Evolutionary conservation across 495 filamentous ascomycete genomes (phyloP).

Genomic region (Amniculicola lignicola): DNA sequence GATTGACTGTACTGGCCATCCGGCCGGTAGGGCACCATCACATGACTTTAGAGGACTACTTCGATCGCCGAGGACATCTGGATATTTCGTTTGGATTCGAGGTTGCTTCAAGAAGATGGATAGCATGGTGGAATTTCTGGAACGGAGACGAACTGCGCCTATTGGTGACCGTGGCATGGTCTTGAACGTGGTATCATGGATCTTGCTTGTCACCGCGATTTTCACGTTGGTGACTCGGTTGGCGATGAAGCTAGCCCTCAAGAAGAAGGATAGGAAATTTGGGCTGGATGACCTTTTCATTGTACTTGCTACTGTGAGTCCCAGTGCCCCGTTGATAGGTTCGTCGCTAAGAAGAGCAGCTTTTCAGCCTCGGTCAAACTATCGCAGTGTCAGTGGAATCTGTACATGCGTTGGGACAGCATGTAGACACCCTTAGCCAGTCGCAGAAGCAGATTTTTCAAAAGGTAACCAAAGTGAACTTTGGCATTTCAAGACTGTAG

Average conservation of each 20-base stretch:
- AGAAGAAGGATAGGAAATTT: conserved; percentile 5
- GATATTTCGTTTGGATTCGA: conserved; percentile 3
- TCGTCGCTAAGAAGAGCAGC: conserved; percentile 13
- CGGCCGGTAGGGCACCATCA: conserved; percentile 20
- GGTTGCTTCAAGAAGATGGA: conserved; percentile 20
- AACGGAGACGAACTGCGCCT: conserved; percentile 8
- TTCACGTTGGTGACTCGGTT: conserved; percentile 15
- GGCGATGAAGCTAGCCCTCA: conserved; percentile 20
- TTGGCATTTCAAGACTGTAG: neutral
- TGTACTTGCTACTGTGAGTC: conserved; percentile 21
- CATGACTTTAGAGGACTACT: conserved; percentile 14
- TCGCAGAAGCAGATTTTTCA: conserved; percentile 16
- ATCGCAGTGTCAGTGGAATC: conserved; percentile 15
- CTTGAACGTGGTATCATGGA: conserved; percentile 24
- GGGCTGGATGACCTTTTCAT: conserved; percentile 24
- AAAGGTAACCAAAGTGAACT: conserved; percentile 4
- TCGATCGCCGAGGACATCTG: neutral
- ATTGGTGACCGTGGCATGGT: conserved; percentile 20
- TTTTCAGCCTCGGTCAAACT: conserved; percentile 27
- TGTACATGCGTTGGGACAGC: conserved; percentile 14
- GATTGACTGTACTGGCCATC: conserved; percentile 23
- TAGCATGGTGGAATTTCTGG: conserved; percentile 17
- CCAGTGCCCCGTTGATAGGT: neutral
- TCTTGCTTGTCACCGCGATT: conserved; percentile 12
- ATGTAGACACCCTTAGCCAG: neutral